phyloP scores from a whole-genome alignment of 225 moss, liverwort and hornwort species.

The Physcomitrium patens region DNA sequence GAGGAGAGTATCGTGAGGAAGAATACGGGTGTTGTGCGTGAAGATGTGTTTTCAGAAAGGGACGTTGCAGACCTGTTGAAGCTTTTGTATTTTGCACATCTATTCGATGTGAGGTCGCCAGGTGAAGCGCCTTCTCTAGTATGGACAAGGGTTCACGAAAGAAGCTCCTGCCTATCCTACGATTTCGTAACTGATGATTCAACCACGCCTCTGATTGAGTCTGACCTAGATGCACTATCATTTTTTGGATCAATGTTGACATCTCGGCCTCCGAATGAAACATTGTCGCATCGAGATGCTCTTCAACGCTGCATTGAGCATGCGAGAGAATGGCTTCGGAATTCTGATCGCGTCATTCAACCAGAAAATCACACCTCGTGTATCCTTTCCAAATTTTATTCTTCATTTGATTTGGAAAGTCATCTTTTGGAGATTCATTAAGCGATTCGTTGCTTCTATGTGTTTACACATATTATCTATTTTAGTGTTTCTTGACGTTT shows the following conservation, averaged over 20 bases:
- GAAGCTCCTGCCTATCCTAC: constrained; percentile 82
- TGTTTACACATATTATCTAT: not conserved
- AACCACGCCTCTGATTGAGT: constrained; percentile 75
- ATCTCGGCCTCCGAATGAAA: constrained; percentile 75
- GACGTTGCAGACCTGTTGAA: constrained; percentile 74
- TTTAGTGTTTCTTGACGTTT: constrained; percentile 50
- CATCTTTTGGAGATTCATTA: not conserved
- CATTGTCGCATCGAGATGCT: constrained; percentile 78
- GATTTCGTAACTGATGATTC: constrained; percentile 81
- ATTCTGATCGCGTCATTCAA: constrained; percentile 59
- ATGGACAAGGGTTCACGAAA: constrained; percentile 83
- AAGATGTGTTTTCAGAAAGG: constrained; percentile 49
- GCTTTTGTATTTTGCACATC: constrained; percentile 79
- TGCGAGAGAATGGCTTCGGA: constrained; percentile 66
- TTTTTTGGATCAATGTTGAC: constrained; percentile 76
- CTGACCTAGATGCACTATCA: constrained; percentile 72
- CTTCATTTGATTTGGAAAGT: not conserved
- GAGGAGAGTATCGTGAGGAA: constrained; percentile 48
- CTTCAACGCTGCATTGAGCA: constrained; percentile 81
- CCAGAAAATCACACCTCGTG: constrained; percentile 60
- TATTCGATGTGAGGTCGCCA: constrained; percentile 76
- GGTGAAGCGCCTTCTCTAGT: constrained; percentile 69
- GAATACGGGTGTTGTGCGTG: constrained; percentile 30
- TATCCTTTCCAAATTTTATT: constrained; percentile 49
- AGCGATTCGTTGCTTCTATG: not conserved